These are phyloP conservation scores for Acer yangbiense DNA, from an alignment of 345 rosid genomes.

Conservation along the genomic window DNA sequence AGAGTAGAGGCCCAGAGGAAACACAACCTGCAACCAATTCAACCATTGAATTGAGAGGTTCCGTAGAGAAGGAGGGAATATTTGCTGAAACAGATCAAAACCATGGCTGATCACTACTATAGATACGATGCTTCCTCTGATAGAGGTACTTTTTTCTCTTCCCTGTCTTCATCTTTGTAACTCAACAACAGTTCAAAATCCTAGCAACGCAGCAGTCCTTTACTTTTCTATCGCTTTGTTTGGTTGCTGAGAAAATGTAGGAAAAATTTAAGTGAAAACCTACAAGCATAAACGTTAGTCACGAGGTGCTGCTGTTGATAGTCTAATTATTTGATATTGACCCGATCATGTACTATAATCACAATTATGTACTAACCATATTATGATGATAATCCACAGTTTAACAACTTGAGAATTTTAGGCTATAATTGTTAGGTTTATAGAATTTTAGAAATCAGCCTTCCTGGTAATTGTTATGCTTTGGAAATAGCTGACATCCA, in stretches of 20 bases:
- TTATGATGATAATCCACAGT: background rate
- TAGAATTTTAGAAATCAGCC: background rate
- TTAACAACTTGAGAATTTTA: background rate
- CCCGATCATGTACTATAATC: background rate
- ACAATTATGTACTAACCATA: background rate
- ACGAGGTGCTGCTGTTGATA: background rate
- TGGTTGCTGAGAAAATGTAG: background rate
- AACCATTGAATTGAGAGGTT: background rate
- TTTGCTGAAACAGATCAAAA: background rate
- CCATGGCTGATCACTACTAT: conserved; percentile 41
- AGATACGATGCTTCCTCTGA: conserved; percentile 32
- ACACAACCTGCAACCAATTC: background rate
- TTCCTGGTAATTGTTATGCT: background rate
- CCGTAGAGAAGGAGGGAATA: background rate
- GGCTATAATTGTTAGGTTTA: background rate
- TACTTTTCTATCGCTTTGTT: background rate
- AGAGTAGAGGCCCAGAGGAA: no score
- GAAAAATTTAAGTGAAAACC: background rate
- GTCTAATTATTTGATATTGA: background rate
- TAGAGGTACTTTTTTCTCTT: conserved; percentile 25
- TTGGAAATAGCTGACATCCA: background rate
- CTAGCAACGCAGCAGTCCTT: background rate
- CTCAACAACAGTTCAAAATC: background rate
- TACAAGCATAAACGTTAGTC: background rate
- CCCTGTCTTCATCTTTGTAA: background rate